phyloP scores from a whole-genome alignment of 2,329 filamentous ascomycete genomes.

The Zymoseptoria brevis region DNA sequence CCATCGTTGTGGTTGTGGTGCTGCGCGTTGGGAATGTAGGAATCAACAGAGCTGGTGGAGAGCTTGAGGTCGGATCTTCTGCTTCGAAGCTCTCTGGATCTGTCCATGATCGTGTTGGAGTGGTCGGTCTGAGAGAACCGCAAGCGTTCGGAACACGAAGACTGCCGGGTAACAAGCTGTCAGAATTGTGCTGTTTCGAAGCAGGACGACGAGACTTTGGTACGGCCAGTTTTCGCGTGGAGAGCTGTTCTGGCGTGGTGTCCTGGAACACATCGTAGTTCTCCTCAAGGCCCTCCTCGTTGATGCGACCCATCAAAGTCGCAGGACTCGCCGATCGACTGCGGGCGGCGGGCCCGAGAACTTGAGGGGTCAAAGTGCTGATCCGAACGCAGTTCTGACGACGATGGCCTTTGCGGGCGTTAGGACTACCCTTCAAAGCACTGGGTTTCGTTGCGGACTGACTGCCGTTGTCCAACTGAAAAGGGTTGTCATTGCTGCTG shows the following conservation, averaged over 20 bases:
- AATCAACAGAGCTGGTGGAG: background rate
- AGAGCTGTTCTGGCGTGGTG: background rate
- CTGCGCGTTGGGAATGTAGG: background rate
- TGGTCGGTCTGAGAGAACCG: background rate
- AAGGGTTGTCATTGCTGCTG: slow-evolving; percentile 41
- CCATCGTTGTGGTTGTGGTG: background rate
- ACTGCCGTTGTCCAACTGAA: slow-evolving; percentile 37
- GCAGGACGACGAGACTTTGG: background rate
- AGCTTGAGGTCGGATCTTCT: background rate
- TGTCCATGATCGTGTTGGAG: background rate
- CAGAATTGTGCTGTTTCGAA: background rate
- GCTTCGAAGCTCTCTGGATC: background rate
- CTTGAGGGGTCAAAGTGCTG: slow-evolving; percentile 35
- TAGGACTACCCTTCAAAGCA: slow-evolving; percentile 38
- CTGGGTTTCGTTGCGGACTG: slow-evolving; percentile 33
- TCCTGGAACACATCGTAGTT: background rate
- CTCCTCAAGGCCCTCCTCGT: slow-evolving; percentile 27
- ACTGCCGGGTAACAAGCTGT: background rate
- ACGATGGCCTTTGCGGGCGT: slow-evolving; percentile 36
- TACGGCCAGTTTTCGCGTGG: background rate
- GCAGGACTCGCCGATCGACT: slow-evolving; percentile 30
- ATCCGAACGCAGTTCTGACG: slow-evolving; percentile 41
- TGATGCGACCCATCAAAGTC: slow-evolving; percentile 30
- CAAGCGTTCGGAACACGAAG: background rate
- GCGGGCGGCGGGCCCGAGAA: slow-evolving; percentile 30